Conservation (phyloP, 192 early-diverging fungal genomes). For the Gonapodya prolifera region DNA sequence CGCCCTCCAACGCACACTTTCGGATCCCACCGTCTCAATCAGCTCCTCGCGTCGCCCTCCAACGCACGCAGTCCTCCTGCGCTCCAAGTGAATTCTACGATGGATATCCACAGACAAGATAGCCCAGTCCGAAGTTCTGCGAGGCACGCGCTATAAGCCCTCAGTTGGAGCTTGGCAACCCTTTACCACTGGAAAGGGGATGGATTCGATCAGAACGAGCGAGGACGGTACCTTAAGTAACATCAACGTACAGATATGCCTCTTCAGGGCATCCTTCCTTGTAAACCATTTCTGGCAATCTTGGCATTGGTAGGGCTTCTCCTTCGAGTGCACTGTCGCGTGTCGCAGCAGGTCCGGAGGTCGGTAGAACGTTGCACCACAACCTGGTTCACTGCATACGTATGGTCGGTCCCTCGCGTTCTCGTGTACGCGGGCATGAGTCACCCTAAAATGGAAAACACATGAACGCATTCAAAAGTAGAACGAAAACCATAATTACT, state of each 20-base stretch:
- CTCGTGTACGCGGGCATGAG: slow-evolving; percentile 8
- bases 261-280: neutral
- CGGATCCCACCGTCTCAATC: no score
- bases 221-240: no score
- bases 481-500: neutral
- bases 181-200: neutral
- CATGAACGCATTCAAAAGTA: neutral
- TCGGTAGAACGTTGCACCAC: slow-evolving; percentile 7
- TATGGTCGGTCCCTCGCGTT: slow-evolving; percentile 6
- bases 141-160: no score
- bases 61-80: no score
- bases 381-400: slow-evolving; percentile 5
- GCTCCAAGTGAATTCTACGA: no score
- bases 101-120: no score
- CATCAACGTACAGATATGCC: neutral
- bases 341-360: slow-evolving; percentile 7
- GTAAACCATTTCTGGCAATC: neutral
- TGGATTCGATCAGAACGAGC: no score
- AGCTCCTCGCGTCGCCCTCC: no score
- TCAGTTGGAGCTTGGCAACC: neutral
- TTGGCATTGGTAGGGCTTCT: slow-evolving; percentile 8
- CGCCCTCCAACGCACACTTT: no score
- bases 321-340: slow-evolving; percentile 7
- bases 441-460: neutral
- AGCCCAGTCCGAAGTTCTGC: no score